Conservation (phyloP, 805 yeast genomes). For the Ogataea pignaliae region DNA sequence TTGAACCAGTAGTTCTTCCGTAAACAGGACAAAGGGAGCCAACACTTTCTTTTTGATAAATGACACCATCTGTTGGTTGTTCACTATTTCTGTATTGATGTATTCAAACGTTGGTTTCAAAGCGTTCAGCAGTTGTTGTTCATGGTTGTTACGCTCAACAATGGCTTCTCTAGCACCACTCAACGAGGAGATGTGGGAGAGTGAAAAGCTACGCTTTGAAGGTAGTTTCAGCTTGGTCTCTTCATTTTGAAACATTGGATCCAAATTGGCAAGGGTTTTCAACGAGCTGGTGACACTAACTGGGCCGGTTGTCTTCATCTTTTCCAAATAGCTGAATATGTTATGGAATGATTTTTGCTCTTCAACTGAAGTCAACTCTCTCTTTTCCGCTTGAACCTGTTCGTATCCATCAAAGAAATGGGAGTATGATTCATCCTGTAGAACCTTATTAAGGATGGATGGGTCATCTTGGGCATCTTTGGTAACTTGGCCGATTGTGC, state of each 20-base stretch:
- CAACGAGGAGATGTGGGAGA: neutral
- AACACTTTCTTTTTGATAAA: slow-evolving; percentile 19
- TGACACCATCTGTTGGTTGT: slow-evolving; percentile 17
- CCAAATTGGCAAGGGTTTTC: slow-evolving; percentile 18
- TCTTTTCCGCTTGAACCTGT: slow-evolving; percentile 12
- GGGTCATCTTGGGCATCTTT: too few species aligned
- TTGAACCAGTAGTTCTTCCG: neutral
- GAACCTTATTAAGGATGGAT: slow-evolving; percentile 5
- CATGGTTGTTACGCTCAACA: slow-evolving; percentile 7
- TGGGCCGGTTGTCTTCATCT: slow-evolving; percentile 10
- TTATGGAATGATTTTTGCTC: slow-evolving; percentile 30
- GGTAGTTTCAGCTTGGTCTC: neutral
- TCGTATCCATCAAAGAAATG: slow-evolving; percentile 25
- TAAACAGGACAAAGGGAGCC: slow-evolving; percentile 11
- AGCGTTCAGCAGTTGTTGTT: slow-evolving; percentile 8
- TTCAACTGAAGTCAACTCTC: slow-evolving; percentile 25
- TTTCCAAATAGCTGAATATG: slow-evolving; percentile 26
- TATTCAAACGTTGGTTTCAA: slow-evolving; percentile 18
- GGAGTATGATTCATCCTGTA: slow-evolving; percentile 20
- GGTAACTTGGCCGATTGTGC: too few species aligned
- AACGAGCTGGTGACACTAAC: slow-evolving; percentile 25
- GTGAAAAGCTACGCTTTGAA: slow-evolving; percentile 4
- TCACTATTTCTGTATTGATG: slow-evolving; percentile 17
- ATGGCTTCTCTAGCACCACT: neutral
- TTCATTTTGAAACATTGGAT: neutral